These are phyloP conservation scores for Alisma plantagoaquatica DNA, from an alignment of 106 monocot genomes.

Conservation along the genomic window DNA sequence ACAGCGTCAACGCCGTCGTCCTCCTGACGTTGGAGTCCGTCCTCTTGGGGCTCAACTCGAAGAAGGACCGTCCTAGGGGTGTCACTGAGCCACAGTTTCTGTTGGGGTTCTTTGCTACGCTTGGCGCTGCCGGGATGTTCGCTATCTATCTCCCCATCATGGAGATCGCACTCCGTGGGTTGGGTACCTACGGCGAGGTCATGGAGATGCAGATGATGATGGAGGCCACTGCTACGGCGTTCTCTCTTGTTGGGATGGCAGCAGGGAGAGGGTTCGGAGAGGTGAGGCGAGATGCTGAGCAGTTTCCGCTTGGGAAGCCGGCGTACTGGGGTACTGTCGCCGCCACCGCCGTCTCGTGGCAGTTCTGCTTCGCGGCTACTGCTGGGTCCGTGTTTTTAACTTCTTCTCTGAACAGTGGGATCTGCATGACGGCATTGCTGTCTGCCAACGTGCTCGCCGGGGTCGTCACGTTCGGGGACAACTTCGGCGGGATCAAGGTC, in stretches of 20 bases:
- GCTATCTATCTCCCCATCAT: constrained; percentile 53
- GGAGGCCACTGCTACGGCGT: constrained; percentile 51
- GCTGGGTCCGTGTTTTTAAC: constrained; percentile 59
- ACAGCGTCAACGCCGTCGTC: constrained; percentile 48
- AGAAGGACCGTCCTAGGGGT: constrained; percentile 28
- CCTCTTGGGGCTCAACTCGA: constrained; percentile 34
- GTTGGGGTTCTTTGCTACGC: constrained; percentile 37
- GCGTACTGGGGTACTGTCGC: constrained; percentile 31
- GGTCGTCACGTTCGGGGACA: constrained; percentile 44
- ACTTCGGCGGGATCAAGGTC: constrained; percentile 43
- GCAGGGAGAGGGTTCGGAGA: constrained; percentile 23
- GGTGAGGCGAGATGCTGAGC: constrained; percentile 10
- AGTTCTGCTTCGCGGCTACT: constrained; percentile 64
- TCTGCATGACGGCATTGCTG: constrained; percentile 65
- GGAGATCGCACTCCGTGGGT: constrained; percentile 38
- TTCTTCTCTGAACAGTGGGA: constrained; percentile 61
- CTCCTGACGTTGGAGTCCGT: constrained; percentile 50
- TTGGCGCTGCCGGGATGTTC: constrained; percentile 59
- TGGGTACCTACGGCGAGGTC: constrained; percentile 25
- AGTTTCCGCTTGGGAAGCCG: constrained; percentile 25
- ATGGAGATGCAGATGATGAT: constrained; percentile 68
- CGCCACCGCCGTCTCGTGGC: constrained; percentile 32
- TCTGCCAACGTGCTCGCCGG: constrained; percentile 50
- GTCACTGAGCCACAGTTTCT: constrained; percentile 30
- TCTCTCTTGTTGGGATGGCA: constrained; percentile 30